A percentile compares a stretch with the other conserved stretches of the same genome.
phyloP scores from a whole-genome alignment of 2,329 filamentous ascomycete species.

The Fusarium multiceps region DNA sequence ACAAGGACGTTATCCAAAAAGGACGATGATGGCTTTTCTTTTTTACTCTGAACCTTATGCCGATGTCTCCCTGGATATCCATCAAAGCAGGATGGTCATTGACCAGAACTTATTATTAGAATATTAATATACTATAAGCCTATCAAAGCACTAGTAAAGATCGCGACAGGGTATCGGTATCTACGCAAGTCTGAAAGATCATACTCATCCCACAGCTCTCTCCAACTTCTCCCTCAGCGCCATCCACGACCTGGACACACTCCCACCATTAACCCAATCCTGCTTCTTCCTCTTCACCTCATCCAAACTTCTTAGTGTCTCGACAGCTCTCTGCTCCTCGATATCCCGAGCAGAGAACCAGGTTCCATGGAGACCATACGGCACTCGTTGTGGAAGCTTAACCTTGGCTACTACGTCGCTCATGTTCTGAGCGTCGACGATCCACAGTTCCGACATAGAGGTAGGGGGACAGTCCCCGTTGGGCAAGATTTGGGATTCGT shows the following conservation, averaged over 20 bases:
- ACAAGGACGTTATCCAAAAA: not conserved
- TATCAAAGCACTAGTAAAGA: not conserved
- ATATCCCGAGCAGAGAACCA: slow-evolving; percentile 70
- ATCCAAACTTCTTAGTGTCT: slow-evolving; percentile 9
- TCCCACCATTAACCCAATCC: not conserved
- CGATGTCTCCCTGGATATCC: not conserved
- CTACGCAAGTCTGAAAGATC: no score
- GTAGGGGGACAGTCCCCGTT: slow-evolving; percentile 57
- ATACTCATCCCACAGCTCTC: not conserved
- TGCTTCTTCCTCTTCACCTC: slow-evolving; percentile 8
- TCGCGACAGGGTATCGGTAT: slow-evolving; percentile 2
- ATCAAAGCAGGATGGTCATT: not conserved
- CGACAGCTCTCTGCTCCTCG: slow-evolving; percentile 55
- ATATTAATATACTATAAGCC: not conserved
- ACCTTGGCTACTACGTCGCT: slow-evolving; percentile 68
- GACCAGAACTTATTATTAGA: not conserved
- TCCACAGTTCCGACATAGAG: slow-evolving; percentile 72
- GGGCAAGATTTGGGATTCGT: slow-evolving; percentile 71
- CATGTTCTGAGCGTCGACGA: slow-evolving; percentile 74
- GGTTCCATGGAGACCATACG: slow-evolving; percentile 74
- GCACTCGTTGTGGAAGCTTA: slow-evolving; percentile 72
- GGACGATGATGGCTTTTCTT: not conserved
- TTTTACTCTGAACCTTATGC: not conserved
- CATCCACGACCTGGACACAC: not conserved
- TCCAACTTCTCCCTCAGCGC: not conserved